Evolutionary conservation across 768 basidiomycete species (phyloP).

Genomic region (Megacollybia marginata): DNA sequence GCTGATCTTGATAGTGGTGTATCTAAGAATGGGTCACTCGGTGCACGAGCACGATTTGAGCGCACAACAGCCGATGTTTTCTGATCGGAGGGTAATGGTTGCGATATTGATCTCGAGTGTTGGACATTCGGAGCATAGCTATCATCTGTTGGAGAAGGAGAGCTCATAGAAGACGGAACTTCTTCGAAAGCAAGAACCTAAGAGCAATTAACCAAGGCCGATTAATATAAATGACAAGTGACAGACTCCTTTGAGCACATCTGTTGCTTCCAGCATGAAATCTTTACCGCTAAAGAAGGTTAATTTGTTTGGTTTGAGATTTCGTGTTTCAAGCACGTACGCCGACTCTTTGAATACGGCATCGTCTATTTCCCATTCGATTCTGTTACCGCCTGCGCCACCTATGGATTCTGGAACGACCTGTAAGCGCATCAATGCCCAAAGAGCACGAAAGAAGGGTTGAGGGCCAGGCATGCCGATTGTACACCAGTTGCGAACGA

Average conservation of each 20-base stretch:
- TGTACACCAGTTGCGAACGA: constrained; percentile 78
- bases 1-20: constrained; percentile 49
- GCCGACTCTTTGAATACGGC: constrained; percentile 91
- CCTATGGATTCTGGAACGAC: constrained; percentile 74
- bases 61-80: constrained; percentile 37
- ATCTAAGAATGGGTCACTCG: constrained; percentile 77
- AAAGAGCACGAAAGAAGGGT: constrained; percentile 77
- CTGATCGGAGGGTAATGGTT: constrained; percentile 38
- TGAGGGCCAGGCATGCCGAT: constrained; percentile 84
- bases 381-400: constrained; percentile 64
- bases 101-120: constrained; percentile 52
- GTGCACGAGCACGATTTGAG: constrained; percentile 62
- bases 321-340: constrained; percentile 42
- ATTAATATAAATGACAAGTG: constrained; percentile 8
- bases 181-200: constrained; percentile 70
- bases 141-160: constrained; percentile 21
- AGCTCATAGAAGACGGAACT: constrained; percentile 25
- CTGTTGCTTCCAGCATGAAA: constrained; percentile 89
- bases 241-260: constrained; percentile 83
- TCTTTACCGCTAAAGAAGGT: constrained; percentile 67
- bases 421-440: constrained; percentile 77
- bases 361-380: constrained; percentile 92
- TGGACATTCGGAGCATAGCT: constrained; percentile 27
- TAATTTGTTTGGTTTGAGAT: constrained; percentile 10
- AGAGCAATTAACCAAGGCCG: constrained; percentile 4